Base-by-base conservation (phyloP, 805 yeast genomes). In the Hanseniaspora vineae region DNA sequence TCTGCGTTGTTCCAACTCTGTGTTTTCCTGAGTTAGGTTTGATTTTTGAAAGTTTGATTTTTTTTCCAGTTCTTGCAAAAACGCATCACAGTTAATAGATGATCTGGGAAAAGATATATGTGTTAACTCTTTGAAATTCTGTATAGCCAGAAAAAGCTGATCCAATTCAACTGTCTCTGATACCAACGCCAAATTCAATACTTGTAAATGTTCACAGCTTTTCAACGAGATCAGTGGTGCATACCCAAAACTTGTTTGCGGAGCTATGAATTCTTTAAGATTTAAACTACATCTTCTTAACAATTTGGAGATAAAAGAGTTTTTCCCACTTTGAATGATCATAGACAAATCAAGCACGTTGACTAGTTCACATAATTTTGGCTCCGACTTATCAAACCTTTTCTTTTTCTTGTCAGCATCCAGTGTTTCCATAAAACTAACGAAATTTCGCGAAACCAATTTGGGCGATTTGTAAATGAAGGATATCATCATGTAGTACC, bases 231-330 rank as follows among this genome's bases (percentile, higher is more conserved):
- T 75, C 54, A 90, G 66, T 1, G 97, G 97, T 1, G 95, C 84
- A 45, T 80, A 74, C 0, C 98, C 98, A 68, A 92, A 90, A 66
- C 94, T 83, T 32, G 97, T 81, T 60, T 90, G 97, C 2, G 97
- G 96, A 0, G 97, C 96, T 8, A 84, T 75, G 56, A 92, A 88
- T 11, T 71, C 67, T 52, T 78, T 75, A 44, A 92, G 66, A 37
- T 71, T 73, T 17, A 71, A 61, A 9, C 88, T 75, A 47, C 96
- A 84, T 39, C 96, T 71, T 56, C 95, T 76, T 48, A 92, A 67
- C 6, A 92, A 61, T 53, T 84, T 81, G 0, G 97, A 86, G 12
- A 90, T 87, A 61, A 72, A 83, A 5, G 97, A 90, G 64, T 88
- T 92, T 61, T 85, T 88, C 12, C 97, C 97, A 35, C 86, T 74